Evolutionary conservation across 805 yeast genomes (phyloP).

Genomic region (Wickerhamomyces mucosus): DNA sequence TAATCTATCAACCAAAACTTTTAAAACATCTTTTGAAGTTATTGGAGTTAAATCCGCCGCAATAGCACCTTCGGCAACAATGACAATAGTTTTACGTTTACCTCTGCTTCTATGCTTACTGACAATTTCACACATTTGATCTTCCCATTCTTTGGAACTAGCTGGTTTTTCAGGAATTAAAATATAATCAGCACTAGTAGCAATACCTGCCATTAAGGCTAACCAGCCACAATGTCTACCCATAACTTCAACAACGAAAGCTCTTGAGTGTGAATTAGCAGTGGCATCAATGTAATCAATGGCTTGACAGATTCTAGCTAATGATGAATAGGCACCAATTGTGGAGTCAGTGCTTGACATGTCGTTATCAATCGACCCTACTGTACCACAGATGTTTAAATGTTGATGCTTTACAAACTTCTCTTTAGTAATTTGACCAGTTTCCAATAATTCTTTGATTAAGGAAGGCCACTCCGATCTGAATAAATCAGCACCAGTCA

Average conservation of each 20-base stretch:
- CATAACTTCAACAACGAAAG: conserved; percentile 97
- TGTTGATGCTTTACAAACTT: conserved; percentile 54
- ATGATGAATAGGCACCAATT: conserved; percentile 90
- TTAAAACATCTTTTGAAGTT: conserved; percentile 69
- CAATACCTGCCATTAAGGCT: conserved; percentile 94
- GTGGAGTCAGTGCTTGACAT: conserved; percentile 97
- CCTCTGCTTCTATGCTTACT: conserved; percentile 77
- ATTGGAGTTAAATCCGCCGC: conserved; percentile 75
- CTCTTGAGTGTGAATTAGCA: conserved; percentile 93
- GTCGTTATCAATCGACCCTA: conserved; percentile 96
- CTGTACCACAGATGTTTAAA: conserved; percentile 85
- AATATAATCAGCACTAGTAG: conserved; percentile 91
- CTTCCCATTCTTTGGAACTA: conserved; percentile 62
- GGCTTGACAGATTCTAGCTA: conserved; percentile 87
- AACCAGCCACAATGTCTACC: conserved; percentile 99
- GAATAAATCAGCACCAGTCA: conserved; percentile 95
- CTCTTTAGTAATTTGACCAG: conserved; percentile 45
- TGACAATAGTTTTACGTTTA: conserved; percentile 88
- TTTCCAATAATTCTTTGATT: conserved; percentile 56
- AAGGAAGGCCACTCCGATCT: conserved; percentile 92
- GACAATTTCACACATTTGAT: conserved; percentile 68
- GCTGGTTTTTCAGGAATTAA: conserved; percentile 95
- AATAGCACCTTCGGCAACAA: conserved; percentile 97
- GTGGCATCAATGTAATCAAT: conserved; percentile 97
- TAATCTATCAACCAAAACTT: conserved; percentile 60